Base-by-base conservation (phyloP, 768 basidiomycete species). In the Lactarius hengduanensis region DNA sequence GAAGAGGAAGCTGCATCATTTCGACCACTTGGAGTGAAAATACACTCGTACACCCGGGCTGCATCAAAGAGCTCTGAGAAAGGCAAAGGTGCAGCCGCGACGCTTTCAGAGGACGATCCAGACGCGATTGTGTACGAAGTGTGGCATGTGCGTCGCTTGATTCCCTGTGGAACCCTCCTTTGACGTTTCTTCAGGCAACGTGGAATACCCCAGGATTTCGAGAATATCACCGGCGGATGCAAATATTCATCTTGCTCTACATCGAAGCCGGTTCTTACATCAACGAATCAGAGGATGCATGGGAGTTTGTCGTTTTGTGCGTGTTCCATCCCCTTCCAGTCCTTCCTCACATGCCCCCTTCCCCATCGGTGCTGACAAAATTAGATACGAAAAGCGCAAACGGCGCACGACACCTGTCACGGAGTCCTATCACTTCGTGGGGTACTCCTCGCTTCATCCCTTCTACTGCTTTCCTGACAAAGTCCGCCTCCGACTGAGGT, bases 261-360 rank as follows among this genome's bases (percentile, higher is more conserved):
- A 94, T 99, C 72, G 97, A 99, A 74, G 97, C 85, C 13, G 97
- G 96, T 3, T 94, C 92, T 15, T 98, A 94, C 76, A 92, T 99
- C 70, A 86, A 89, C 72, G 96, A 98, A 70, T 92, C 92, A 6
- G 96, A 98, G 74, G 90, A 94, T 26, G 81, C 83, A 1, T 98
- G 96, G 96, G 94, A 98, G 75, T 98, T 98, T 75, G 84, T 87
- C 50, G 80, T 94, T 1, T 77, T 97, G 91, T 97, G 72, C 64
- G 93, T 83, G 15, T 30, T 20, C 18, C 28, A 2, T 28, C 53
- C 40, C 26, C 9, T 34, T 36, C 34, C 45, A 28, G 10, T 32
- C 16, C n/a, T 13, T 10, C 20, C n/a, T 18, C 34, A 22, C 26
- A 26, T 53, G 50, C 2, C 13, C 34, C 11, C 13, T 13, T 11